Conservation (phyloP, 2,329 filamentous ascomycete genomes). For the Verticillium isaacii region DNA sequence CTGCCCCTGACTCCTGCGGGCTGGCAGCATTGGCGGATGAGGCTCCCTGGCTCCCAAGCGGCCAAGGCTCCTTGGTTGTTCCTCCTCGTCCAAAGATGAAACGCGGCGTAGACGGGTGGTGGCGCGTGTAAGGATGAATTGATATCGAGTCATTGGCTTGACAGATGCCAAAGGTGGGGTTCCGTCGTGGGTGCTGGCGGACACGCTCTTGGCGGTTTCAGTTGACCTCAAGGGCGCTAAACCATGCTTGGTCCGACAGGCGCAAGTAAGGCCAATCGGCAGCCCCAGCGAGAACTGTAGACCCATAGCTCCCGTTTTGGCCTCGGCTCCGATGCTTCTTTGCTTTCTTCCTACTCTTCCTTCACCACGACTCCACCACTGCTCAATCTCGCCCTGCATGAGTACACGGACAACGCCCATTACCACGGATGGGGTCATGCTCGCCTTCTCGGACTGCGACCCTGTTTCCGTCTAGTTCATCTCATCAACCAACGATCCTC, state of each 20-base stretch:
- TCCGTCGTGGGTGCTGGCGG: not conserved
- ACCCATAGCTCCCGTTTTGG: not conserved
- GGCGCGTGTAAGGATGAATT: not conserved
- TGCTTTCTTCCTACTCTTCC: not conserved
- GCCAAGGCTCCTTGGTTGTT: not conserved
- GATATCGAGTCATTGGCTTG: not conserved
- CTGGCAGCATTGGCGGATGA: not conserved
- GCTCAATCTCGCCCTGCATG: conserved; percentile 3
- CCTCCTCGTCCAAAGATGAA: not conserved
- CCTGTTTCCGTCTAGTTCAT: not conserved
- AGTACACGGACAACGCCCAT: not conserved
- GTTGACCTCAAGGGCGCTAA: conserved; percentile 1
- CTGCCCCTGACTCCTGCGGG: not conserved
- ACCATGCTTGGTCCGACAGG: not conserved
- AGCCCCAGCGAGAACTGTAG: not conserved
- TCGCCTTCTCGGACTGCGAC: not conserved
- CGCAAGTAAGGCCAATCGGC: conserved; percentile 1
- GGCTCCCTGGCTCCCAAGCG: not conserved
- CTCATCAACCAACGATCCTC: not conserved
- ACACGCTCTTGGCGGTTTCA: conserved; percentile 1
- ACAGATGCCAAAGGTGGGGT: not conserved
- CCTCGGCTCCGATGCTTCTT: conserved; percentile 1
- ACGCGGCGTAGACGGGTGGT: not conserved
- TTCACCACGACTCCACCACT: not conserved
- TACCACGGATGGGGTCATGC: not conserved